A percentile compares a stretch with the other conserved stretches of the same genome.
These are phyloP conservation scores for Hirschioporus abietinus DNA, from an alignment of 768 basidiomycete species.

Conservation along the genomic window DNA sequence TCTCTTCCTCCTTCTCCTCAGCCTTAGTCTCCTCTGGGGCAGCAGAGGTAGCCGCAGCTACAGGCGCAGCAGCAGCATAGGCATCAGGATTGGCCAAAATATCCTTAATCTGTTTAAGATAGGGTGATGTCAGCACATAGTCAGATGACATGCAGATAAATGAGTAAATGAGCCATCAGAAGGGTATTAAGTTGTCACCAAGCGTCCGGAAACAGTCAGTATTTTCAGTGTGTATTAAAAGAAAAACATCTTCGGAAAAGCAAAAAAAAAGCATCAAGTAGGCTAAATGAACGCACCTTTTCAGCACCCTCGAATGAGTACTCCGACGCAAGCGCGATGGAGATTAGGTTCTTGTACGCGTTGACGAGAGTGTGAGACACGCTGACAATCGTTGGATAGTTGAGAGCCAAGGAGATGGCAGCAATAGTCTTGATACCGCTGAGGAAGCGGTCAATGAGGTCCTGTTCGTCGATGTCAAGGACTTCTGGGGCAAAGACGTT, in stretches of 20 bases:
- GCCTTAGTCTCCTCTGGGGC: slow-evolving; percentile 52
- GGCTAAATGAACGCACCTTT: slow-evolving; percentile 53
- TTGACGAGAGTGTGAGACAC: slow-evolving; percentile 95
- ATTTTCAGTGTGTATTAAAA: slow-evolving; percentile 75
- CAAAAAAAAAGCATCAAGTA: slow-evolving; percentile 16
- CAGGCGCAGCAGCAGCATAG: slow-evolving; percentile 75
- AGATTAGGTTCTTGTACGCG: slow-evolving; percentile 97
- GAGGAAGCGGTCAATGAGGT: slow-evolving; percentile 89
- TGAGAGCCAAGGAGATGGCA: slow-evolving; percentile 89
- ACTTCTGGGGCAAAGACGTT: slow-evolving; percentile 87
- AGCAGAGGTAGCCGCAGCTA: slow-evolving; percentile 43
- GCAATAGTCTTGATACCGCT: slow-evolving; percentile 94
- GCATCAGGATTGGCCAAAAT: slow-evolving; percentile 97
- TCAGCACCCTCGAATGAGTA: slow-evolving; percentile 92
- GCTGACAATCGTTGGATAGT: slow-evolving; percentile 95
- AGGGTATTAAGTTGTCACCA: slow-evolving; percentile 20
- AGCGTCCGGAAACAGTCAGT: slow-evolving; percentile 55
- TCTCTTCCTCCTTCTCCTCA: slow-evolving; percentile 76
- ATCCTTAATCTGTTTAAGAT: slow-evolving; percentile 71
- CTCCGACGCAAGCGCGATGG: slow-evolving; percentile 84
- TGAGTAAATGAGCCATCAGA: slow-evolving; percentile 21
- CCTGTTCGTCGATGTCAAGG: slow-evolving; percentile 88
- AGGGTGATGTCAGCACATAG: slow-evolving; percentile 24
- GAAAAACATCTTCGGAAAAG: slow-evolving; percentile 29
- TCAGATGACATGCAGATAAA: slow-evolving; percentile 25